Conservation (phyloP, 2,329 filamentous ascomycete species). For the Aspergillus sp. region DNA sequence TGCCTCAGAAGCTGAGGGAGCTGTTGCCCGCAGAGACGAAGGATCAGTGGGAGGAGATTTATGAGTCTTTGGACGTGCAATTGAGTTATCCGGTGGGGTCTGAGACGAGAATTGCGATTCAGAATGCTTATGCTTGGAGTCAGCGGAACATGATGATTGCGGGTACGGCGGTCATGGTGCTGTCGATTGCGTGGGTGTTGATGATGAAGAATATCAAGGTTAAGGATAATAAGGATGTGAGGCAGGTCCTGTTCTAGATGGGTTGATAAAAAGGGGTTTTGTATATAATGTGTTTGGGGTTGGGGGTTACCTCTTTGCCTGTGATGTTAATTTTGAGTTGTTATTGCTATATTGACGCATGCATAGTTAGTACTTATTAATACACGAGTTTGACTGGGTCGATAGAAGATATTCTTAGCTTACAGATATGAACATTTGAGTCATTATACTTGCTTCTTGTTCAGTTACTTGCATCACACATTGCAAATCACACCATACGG, state of each 20-base stretch:
- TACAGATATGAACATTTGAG: too few species aligned
- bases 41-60: constrained; percentile 12
- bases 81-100: constrained; percentile 40
- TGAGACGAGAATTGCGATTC: constrained; percentile 44
- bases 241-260: not conserved
- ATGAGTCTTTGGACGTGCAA: constrained; percentile 18
- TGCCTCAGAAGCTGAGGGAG: constrained; percentile 40
- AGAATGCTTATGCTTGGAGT: constrained; percentile 47
- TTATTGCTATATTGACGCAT: too few species aligned
- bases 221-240: constrained; percentile 9
- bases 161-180: constrained; percentile 20
- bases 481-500: too few species aligned
- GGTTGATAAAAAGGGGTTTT: too few species aligned
- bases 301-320: too few species aligned
- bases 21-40: constrained; percentile 31
- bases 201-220: constrained; percentile 15
- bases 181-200: constrained; percentile 11
- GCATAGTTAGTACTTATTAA: too few species aligned
- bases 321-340: too few species aligned
- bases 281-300: too few species aligned
- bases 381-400: too few species aligned
- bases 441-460: too few species aligned
- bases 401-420: too few species aligned
- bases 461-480: too few species aligned
- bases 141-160: constrained; percentile 45